Percentiles rank a stretch among this genome's conserved stretches.
These are phyloP conservation scores for Fonsecaea nubica DNA, from an alignment of 2,329 filamentous ascomycete genomes.

Conservation along the genomic window DNA sequence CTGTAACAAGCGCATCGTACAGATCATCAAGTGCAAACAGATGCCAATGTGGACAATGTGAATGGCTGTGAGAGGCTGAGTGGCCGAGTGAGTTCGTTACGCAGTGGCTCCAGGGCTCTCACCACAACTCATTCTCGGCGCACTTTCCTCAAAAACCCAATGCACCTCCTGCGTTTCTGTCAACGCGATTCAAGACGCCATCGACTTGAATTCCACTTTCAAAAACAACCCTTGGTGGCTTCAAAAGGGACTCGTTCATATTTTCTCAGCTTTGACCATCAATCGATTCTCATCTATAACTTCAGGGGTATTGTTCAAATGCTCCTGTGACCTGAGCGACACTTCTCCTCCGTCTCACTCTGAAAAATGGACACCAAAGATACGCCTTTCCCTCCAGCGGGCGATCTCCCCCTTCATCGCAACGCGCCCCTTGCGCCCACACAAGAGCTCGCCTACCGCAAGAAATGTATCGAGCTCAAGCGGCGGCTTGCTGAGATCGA, in stretches of 20 bases:
- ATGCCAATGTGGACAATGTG: neutral
- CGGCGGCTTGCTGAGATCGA: conserved; percentile 91
- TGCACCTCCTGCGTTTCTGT: neutral
- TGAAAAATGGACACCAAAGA: conserved; percentile 38
- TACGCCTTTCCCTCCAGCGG: conserved; percentile 36
- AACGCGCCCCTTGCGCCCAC: conserved; percentile 72
- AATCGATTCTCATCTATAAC: neutral
- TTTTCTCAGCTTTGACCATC: neutral
- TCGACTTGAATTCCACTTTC: neutral
- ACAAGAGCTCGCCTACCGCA: conserved; percentile 92
- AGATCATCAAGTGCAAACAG: neutral
- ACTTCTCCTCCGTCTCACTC: neutral
- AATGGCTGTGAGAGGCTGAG: neutral
- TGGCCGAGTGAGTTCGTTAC: neutral
- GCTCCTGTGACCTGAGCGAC: neutral
- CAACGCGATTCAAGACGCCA: neutral
- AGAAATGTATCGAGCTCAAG: conserved; percentile 95
- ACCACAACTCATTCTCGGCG: neutral
- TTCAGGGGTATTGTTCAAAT: neutral
- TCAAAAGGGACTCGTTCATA: neutral
- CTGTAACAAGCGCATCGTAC: too few relatives aligned
- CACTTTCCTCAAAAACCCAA: neutral
- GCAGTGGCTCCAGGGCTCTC: too few relatives aligned
- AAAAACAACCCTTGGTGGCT: neutral
- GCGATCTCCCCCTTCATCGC: conserved; percentile 35